These are phyloP conservation scores for Alternaria atra DNA, from an alignment of 2,329 filamentous ascomycete genomes.

Conservation along the genomic window DNA sequence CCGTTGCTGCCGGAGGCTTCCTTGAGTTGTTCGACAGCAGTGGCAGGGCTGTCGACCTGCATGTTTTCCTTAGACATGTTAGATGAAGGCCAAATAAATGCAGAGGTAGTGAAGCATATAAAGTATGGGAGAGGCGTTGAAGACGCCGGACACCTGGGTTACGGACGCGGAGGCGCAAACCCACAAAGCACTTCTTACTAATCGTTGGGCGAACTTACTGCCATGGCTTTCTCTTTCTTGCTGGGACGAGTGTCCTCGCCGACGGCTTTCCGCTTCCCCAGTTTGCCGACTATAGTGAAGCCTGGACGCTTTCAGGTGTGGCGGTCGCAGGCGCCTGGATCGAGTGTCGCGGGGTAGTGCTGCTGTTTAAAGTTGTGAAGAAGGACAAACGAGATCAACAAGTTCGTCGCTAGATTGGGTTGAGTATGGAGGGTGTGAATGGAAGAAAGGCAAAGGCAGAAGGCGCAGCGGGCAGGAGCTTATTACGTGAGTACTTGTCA, in stretches of 20 bases:
- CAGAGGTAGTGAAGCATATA: not conserved
- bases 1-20: constrained; percentile 56
- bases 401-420: constrained; percentile 5
- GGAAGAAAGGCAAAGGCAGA: not conserved
- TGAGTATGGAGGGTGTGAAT: constrained; percentile 8
- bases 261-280: constrained; percentile 54
- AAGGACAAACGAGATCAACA: constrained; percentile 13
- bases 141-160: constrained; percentile 17
- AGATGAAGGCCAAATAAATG: constrained; percentile 8
- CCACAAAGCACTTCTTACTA: not conserved
- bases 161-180: constrained; percentile 24
- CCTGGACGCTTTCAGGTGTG: constrained; percentile 34
- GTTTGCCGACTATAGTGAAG: constrained; percentile 48
- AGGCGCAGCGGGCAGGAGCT: constrained; percentile 23
- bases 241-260: constrained; percentile 51
- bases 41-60: constrained; percentile 68
- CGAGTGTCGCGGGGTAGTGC: constrained; percentile 26
- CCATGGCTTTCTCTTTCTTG: constrained; percentile 55
- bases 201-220: constrained; percentile 42
- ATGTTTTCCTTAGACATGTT: constrained; percentile 62
- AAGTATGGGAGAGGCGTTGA: not conserved
- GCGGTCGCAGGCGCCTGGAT: constrained; percentile 23
- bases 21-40: constrained; percentile 68
- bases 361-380: not conserved
- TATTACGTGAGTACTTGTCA: constrained; percentile 27